These are phyloP conservation scores for Russula compacta DNA, from an alignment of 768 basidiomycete genomes.

Conservation along the genomic window DNA sequence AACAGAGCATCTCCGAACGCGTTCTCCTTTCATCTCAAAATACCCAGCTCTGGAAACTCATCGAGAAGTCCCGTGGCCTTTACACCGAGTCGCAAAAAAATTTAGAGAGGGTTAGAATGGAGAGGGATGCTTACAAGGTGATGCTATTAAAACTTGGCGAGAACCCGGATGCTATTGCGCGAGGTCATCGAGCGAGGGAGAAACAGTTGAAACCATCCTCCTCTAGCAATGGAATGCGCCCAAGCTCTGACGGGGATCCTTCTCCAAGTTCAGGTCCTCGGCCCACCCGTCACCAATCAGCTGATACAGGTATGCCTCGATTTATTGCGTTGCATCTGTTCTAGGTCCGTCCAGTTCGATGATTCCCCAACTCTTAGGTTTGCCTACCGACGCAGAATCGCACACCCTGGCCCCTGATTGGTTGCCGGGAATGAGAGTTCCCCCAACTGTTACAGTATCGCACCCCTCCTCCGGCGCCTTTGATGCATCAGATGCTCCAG, in stretches of 20 bases:
- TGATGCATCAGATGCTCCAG: background rate
- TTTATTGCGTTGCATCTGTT: background rate
- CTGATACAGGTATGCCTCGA: conserved; percentile 28
- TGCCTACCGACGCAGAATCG: background rate
- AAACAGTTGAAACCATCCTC: conserved; percentile 25
- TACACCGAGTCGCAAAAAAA: conserved; percentile 77
- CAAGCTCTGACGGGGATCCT: conserved; percentile 9
- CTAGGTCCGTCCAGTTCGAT: background rate
- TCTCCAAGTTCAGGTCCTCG: conserved; percentile 19
- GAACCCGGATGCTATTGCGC: conserved; percentile 38
- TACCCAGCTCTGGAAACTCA: conserved; percentile 87
- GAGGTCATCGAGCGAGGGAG: conserved; percentile 26
- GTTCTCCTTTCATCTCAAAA: conserved; percentile 78
- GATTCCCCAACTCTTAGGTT: background rate
- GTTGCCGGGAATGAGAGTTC: conserved; percentile 1
- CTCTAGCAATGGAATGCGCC: conserved; percentile 26
- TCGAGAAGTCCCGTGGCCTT: conserved; percentile 84
- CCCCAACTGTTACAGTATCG: conserved; percentile 6
- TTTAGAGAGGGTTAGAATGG: conserved; percentile 71
- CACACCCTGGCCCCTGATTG: conserved; percentile 15
- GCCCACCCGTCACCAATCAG: conserved; percentile 24
- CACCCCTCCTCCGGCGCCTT: background rate
- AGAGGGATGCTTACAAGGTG: conserved; percentile 58
- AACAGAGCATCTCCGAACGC: conserved; percentile 69
- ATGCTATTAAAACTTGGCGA: conserved; percentile 30